A percentile compares a stretch with the other conserved stretches of the same genome.
Conservation (phyloP, 805 yeast genomes). For the Monosporozyma unispora region DNA sequence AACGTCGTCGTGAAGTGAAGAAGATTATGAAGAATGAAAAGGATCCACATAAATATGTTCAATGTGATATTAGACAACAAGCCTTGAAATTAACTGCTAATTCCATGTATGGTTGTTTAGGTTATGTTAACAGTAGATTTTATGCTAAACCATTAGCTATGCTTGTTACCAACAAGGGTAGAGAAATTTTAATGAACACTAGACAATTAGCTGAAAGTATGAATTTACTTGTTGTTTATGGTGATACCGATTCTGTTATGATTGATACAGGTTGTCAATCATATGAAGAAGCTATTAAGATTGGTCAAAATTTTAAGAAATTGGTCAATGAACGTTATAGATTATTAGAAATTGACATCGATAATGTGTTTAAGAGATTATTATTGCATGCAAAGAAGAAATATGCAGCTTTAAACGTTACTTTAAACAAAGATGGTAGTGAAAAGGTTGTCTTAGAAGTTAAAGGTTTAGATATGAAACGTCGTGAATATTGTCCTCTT, state of each 20-base stretch:
- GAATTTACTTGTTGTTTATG: conserved; percentile 81
- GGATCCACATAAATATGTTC: conserved; percentile 57
- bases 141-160: conserved; percentile 94
- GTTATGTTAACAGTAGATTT: conserved; percentile 83
- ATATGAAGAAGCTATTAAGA: conserved; percentile 63
- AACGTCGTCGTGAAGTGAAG: conserved; percentile 89
- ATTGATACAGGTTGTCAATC: conserved; percentile 75
- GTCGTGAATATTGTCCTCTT: conserved; percentile 91
- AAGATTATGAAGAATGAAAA: conserved; percentile 68
- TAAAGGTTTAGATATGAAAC: conserved; percentile 92
- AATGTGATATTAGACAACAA: conserved; percentile 90
- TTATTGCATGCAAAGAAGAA: conserved; percentile 92
- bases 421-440: conserved; percentile 43
- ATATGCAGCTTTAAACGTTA: conserved; percentile 81
- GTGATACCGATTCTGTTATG: conserved; percentile 99
- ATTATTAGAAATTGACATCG: conserved; percentile 87
- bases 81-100: conserved; percentile 95
- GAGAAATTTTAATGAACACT: conserved; percentile 90
- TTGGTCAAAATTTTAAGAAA: conserved; percentile 78
- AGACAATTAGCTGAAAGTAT: conserved; percentile 83
- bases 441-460: conserved; percentile 64
- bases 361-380: conserved; percentile 79
- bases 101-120: conserved; percentile 99
- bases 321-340: conserved; percentile 84
- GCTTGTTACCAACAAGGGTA: conserved; percentile 89